Conservation (phyloP, 345 rosid species). For the Rhodomyrtus tomentosa region DNA sequence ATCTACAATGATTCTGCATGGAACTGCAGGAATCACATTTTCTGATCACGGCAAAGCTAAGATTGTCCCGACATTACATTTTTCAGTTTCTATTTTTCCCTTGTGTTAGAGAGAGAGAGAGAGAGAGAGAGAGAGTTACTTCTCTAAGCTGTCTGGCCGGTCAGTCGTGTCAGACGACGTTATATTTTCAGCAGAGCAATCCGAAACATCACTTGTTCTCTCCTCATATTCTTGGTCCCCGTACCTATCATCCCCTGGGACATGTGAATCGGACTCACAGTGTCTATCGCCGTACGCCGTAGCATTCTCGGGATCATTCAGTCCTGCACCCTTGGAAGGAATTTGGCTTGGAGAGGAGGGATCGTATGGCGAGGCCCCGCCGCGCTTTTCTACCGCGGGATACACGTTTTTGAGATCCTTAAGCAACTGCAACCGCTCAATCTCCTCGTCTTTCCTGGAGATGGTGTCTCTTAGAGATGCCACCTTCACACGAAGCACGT, state of each 20-base stretch:
- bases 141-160: slow-evolving; percentile 18
- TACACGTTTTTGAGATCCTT: slow-evolving; percentile 36
- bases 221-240: slow-evolving; percentile 37
- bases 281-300: slow-evolving; percentile 3
- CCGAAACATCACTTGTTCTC: slow-evolving; percentile 26
- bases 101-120: background rate
- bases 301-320: slow-evolving; percentile 14
- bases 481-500: slow-evolving; percentile 25
- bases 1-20: background rate
- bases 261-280: slow-evolving; percentile 15
- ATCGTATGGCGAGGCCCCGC: slow-evolving; percentile 6
- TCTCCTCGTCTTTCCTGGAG: slow-evolving; percentile 72
- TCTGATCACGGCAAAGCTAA: background rate
- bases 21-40: background rate
- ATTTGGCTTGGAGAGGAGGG: slow-evolving; percentile 7
- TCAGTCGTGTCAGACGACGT: slow-evolving; percentile 4
- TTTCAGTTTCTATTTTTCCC: background rate
- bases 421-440: slow-evolving; percentile 54
- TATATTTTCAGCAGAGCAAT: slow-evolving; percentile 18
- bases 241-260: slow-evolving; percentile 8
- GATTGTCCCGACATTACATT: background rate
- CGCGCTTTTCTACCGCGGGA: slow-evolving; percentile 13
- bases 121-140: slow-evolving; percentile 15
- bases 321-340: slow-evolving; percentile 11
- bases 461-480: slow-evolving; percentile 77